These are phyloP conservation scores for Lecanicillium sp. DNA, from an alignment of 2,329 filamentous ascomycete species.

Conservation along the genomic window DNA sequence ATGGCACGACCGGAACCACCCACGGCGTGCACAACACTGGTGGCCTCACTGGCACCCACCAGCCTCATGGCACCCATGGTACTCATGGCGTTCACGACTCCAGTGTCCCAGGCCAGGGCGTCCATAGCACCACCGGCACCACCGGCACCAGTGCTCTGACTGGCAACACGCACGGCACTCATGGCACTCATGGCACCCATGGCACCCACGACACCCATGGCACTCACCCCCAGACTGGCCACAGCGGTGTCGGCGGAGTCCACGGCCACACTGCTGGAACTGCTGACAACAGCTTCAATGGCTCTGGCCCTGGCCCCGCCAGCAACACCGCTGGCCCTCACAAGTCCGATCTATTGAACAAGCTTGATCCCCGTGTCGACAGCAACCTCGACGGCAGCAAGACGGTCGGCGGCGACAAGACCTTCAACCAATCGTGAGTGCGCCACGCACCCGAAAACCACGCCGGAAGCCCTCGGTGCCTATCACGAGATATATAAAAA, in stretches of 20 bases:
- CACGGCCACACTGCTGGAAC: background rate
- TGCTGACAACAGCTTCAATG: constrained; percentile 29
- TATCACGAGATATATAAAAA: too few species aligned
- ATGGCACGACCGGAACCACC: constrained; percentile 10
- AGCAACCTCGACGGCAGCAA: constrained; percentile 46
- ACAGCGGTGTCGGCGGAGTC: constrained; percentile 18
- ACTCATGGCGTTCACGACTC: constrained; percentile 14
- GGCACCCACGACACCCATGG: constrained; percentile 24
- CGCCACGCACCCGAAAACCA: too few species aligned
- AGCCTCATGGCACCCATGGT: constrained; percentile 15
- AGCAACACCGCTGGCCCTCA: constrained; percentile 33
- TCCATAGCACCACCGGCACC: constrained; percentile 16
- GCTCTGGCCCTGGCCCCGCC: constrained; percentile 20
- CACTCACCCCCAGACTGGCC: constrained; percentile 24
- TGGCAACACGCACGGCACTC: constrained; percentile 12
- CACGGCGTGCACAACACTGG: constrained; percentile 20
- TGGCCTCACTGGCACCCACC: background rate
- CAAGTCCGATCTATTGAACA: constrained; percentile 45
- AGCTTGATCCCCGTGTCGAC: constrained; percentile 48
- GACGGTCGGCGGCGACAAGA: constrained; percentile 47
- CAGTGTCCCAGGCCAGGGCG: too few species aligned
- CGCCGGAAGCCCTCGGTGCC: too few species aligned
- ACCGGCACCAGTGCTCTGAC: constrained; percentile 12
- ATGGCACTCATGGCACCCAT: constrained; percentile 17
- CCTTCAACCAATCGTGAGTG: constrained; percentile 30